Conservation (phyloP, 2,329 filamentous ascomycete genomes). For the Daldinia sp. region DNA sequence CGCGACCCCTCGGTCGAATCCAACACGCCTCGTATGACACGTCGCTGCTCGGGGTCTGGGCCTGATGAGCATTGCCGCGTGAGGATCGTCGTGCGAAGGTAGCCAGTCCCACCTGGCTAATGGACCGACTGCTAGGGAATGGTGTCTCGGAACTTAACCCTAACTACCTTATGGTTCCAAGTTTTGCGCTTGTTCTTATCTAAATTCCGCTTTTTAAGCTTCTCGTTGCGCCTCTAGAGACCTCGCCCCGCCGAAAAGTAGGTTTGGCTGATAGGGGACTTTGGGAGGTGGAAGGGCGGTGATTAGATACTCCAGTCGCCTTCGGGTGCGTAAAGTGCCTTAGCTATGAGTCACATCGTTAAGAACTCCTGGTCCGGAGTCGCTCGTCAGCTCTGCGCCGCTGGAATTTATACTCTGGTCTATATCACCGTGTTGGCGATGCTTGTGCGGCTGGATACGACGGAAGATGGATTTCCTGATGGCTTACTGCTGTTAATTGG, state of each 20-base stretch:
- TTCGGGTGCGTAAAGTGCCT: slow-evolving; percentile 64
- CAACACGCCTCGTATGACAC: slow-evolving; percentile 56
- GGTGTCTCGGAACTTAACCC: slow-evolving; percentile 94
- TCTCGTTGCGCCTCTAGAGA: slow-evolving; percentile 49
- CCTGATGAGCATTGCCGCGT: slow-evolving; percentile 62
- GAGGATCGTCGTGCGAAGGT: slow-evolving; percentile 57
- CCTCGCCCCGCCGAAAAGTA: slow-evolving; percentile 65
- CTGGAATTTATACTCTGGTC: slow-evolving; percentile 73
- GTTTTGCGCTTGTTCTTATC: slow-evolving; percentile 80
- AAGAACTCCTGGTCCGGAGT: slow-evolving; percentile 78
- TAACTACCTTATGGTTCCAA: slow-evolving; percentile 81
- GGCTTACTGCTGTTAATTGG: slow-evolving; percentile 46
- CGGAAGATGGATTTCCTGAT: slow-evolving; percentile 49
- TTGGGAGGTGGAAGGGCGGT: slow-evolving; percentile 61
- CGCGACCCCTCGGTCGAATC: slow-evolving; percentile 57
- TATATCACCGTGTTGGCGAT: slow-evolving; percentile 49
- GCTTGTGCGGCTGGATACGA: slow-evolving; percentile 37
- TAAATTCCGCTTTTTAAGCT: slow-evolving; percentile 74
- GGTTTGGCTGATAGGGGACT: slow-evolving; percentile 53
- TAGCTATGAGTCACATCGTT: slow-evolving; percentile 80
- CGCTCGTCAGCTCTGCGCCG: slow-evolving; percentile 78
- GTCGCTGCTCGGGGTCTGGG: slow-evolving; percentile 73
- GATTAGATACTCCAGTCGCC: slow-evolving; percentile 69
- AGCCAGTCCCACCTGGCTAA: slow-evolving; percentile 60
- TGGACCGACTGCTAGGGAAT: slow-evolving; percentile 61